phyloP scores from a whole-genome alignment of 2,329 filamentous ascomycete genomes.

The Xylaria sp. region DNA sequence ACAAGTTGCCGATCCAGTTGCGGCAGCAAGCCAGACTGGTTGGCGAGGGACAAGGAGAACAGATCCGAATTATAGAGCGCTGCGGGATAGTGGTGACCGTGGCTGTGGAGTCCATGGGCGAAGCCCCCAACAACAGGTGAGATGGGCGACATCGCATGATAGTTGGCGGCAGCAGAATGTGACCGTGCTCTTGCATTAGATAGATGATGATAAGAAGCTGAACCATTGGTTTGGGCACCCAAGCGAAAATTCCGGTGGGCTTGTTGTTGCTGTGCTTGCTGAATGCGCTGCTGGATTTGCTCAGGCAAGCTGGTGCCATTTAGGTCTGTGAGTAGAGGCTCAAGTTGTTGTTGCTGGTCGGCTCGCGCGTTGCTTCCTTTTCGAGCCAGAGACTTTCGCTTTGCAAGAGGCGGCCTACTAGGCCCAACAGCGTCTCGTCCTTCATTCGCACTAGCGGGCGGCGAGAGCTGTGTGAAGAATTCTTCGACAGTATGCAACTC shows the following conservation, averaged over 20 bases:
- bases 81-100: conserved; percentile 41
- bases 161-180: conserved; percentile 46
- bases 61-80: conserved; percentile 58
- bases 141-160: conserved; percentile 57
- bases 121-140: conserved; percentile 49
- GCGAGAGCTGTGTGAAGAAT: conserved; percentile 83
- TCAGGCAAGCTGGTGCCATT: conserved; percentile 37
- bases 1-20: conserved; percentile 78
- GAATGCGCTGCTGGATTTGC: conserved; percentile 45
- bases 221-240: conserved; percentile 49
- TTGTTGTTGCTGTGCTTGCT: conserved; percentile 45
- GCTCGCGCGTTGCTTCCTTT: conserved; percentile 45
- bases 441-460: conserved; percentile 59
- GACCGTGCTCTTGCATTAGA: conserved; percentile 47
- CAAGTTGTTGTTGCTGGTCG: conserved; percentile 45
- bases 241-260: conserved; percentile 52
- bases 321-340: conserved; percentile 48
- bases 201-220: conserved; percentile 49
- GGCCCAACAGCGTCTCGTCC: conserved; percentile 45
- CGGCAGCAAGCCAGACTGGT: conserved; percentile 61
- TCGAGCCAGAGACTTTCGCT: conserved; percentile 48
- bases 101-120: conserved; percentile 33
- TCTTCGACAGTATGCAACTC: conserved; percentile 94
- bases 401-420: conserved; percentile 36
- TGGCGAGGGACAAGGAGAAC: conserved; percentile 57